phyloP scores from a whole-genome alignment of 768 basidiomycete species.

The Melanogaster broomeanus region DNA sequence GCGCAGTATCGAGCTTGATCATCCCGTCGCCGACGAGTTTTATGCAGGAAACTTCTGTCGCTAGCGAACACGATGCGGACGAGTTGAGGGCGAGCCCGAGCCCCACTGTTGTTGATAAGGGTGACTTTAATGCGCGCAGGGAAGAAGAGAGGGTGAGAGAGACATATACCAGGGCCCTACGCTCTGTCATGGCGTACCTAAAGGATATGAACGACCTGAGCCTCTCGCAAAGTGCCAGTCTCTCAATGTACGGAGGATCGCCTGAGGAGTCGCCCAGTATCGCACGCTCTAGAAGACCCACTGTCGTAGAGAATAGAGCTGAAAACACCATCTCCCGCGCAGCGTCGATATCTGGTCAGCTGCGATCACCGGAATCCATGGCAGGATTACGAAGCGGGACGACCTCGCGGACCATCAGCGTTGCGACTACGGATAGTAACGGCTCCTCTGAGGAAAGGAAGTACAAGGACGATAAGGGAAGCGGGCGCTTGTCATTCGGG shows the following conservation, averaged over 20 bases:
- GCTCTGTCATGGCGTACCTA: constrained; percentile 94
- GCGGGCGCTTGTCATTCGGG: constrained; percentile 80
- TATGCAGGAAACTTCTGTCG: constrained; percentile 49
- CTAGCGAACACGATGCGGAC: constrained; percentile 37
- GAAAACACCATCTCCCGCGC: constrained; percentile 57
- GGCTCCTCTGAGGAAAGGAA: constrained; percentile 81
- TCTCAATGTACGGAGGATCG: constrained; percentile 59
- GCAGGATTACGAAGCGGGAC: constrained; percentile 59
- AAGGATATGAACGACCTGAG: constrained; percentile 94
- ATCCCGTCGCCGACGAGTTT: constrained; percentile 67
- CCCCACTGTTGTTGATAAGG: constrained; percentile 50
- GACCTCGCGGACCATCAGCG: constrained; percentile 67
- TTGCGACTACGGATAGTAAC: constrained; percentile 71
- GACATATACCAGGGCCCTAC: constrained; percentile 76
- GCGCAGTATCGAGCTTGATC: constrained; percentile 58
- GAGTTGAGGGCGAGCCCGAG: constrained; percentile 29
- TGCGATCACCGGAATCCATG: constrained; percentile 69
- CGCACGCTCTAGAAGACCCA: constrained; percentile 64
- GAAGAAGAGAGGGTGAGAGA: constrained; percentile 76
- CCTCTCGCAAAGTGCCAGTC: constrained; percentile 54
- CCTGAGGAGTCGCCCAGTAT: constrained; percentile 42
- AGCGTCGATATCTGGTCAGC: constrained; percentile 52
- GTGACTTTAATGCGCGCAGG: constrained; percentile 47
- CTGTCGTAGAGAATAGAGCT: constrained; percentile 52
- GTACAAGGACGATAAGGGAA: constrained; percentile 91